Conservation (phyloP, 169 alveolate genomes). For the Eimeria falciformis region DNA sequence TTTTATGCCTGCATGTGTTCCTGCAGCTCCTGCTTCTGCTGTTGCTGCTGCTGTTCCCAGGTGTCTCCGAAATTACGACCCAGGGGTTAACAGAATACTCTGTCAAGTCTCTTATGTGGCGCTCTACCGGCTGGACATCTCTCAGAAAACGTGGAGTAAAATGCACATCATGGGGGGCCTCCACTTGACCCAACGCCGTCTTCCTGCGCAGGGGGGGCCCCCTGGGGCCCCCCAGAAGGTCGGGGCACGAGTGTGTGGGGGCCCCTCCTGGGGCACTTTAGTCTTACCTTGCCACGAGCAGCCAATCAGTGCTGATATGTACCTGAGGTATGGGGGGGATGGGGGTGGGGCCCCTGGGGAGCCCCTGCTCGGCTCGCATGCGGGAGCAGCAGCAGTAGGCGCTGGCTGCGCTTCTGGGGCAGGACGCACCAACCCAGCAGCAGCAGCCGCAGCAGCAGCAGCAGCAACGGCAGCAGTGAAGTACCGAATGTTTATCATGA, state of each 20-base stretch:
- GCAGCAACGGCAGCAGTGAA: slow-evolving; percentile 19
- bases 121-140: slow-evolving; percentile 6
- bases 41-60: slow-evolving; percentile 17
- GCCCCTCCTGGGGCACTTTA: slow-evolving; percentile 36
- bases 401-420: too few species aligned
- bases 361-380: background rate
- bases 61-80: slow-evolving; percentile 47
- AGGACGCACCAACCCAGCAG: background rate
- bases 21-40: slow-evolving; percentile 1
- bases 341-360: background rate
- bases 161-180: slow-evolving; percentile 41
- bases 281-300: slow-evolving; percentile 7
- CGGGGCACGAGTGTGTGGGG: background rate
- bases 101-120: slow-evolving; percentile 44
- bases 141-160: background rate
- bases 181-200: slow-evolving; percentile 11
- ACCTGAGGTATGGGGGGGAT: background rate
- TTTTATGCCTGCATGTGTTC: background rate
- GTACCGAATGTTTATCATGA: slow-evolving; percentile 49
- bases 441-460: slow-evolving; percentile 14
- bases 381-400: slow-evolving; percentile 33
- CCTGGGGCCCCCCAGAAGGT: background rate
- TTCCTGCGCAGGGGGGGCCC: slow-evolving; percentile 8
- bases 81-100: background rate
- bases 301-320: background rate